These are phyloP conservation scores for Solanum paucissectum DNA, from an alignment of 257 asterid genomes.

Conservation along the genomic window DNA sequence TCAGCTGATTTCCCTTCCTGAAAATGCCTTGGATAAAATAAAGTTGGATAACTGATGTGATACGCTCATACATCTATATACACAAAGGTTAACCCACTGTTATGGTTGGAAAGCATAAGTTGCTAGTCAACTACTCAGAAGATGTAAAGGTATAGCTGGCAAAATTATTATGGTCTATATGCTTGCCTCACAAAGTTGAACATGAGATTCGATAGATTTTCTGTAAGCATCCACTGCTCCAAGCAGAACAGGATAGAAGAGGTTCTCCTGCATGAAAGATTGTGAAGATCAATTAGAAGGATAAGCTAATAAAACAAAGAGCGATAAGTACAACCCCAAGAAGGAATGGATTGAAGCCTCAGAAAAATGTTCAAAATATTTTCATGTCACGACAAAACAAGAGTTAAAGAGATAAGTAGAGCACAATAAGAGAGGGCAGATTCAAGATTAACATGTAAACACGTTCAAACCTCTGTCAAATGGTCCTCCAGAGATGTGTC, in stretches of 20 bases:
- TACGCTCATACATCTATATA: neutral
- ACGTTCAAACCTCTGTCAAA: conserved; percentile 52
- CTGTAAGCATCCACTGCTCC: conserved; percentile 68
- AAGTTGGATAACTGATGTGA: neutral
- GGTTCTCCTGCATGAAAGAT: conserved; percentile 48
- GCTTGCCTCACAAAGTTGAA: conserved; percentile 57
- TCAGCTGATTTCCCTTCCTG: neutral
- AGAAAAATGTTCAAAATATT: neutral
- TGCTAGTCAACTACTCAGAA: neutral
- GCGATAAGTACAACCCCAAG: neutral
- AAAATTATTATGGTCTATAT: neutral
- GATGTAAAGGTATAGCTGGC: neutral
- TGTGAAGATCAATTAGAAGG: neutral
- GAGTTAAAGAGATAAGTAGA: neutral
- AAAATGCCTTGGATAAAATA: neutral
- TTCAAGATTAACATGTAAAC: neutral
- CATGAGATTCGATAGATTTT: conserved; percentile 51
- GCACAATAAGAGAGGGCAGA: conserved; percentile 1
- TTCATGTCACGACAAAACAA: neutral
- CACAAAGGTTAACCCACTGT: neutral
- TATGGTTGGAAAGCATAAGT: neutral
- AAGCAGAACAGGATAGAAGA: conserved; percentile 56
- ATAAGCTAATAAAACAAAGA: neutral
- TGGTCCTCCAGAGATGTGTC: conserved; percentile 50
- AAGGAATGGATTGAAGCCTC: neutral